phyloP scores from a whole-genome alignment of 163 green algal genomes.

The Trebouxia gelatinosa region DNA sequence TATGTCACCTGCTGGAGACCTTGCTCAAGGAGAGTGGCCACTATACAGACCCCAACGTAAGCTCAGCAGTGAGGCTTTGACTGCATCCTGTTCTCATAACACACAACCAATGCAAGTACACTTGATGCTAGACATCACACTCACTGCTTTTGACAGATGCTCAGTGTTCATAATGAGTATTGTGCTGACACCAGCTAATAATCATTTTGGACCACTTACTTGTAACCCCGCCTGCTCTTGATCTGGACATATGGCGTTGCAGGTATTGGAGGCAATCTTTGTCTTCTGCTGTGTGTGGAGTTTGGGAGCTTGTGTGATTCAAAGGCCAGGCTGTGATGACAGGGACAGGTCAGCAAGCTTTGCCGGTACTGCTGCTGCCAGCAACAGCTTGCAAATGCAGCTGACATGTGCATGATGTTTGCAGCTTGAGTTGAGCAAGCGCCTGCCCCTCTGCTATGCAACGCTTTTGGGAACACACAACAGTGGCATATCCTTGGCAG shows the following conservation, averaged over 20 bases:
- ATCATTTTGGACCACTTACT: too few relatives aligned
- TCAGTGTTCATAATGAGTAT: too few relatives aligned
- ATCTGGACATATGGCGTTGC: too few relatives aligned
- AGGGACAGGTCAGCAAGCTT: constrained; percentile 54
- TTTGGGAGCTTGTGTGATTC: constrained; percentile 66
- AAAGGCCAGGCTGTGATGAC: constrained; percentile 61
- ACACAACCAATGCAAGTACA: too few relatives aligned
- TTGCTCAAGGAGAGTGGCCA: constrained; percentile 39
- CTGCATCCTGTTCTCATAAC: too few relatives aligned
- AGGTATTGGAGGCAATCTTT: constrained; percentile 49
- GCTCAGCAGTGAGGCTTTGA: background rate
- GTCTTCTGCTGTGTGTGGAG: constrained; percentile 84
- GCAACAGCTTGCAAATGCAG: background rate
- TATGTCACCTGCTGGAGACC: constrained; percentile 73
- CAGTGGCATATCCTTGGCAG: constrained; percentile 69
- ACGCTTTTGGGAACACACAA: constrained; percentile 76
- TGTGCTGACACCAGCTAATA: too few relatives aligned
- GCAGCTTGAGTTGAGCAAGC: constrained; percentile 44
- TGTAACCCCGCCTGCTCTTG: too few relatives aligned
- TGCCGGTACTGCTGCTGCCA: too few relatives aligned
- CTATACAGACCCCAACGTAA: constrained; percentile 30
- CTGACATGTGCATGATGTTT: constrained; percentile 12
- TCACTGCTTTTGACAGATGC: too few relatives aligned
- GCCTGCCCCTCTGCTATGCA: constrained; percentile 63
- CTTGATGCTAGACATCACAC: too few relatives aligned